Evolutionary conservation across 345 rosid species (phyloP).

Genomic region (Salix udensis): DNA sequence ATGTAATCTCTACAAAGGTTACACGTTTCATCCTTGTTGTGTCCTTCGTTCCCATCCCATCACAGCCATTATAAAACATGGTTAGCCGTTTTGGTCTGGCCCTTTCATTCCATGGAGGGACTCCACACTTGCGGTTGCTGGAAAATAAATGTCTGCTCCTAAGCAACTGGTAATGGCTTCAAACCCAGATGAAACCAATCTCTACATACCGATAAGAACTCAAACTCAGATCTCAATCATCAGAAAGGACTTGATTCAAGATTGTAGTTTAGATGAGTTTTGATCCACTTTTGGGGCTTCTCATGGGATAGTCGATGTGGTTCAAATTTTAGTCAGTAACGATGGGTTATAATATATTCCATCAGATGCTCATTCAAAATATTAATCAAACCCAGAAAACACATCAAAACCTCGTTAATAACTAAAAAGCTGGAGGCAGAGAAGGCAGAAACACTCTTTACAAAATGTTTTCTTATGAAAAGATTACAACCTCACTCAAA

Average conservation of each 20-base stretch:
- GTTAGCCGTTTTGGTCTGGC: not conserved
- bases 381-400: constrained; percentile 10
- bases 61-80: not conserved
- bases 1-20: not conserved
- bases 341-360: not conserved
- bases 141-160: not conserved
- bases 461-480: constrained; percentile 46
- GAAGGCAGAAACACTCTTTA: constrained; percentile 42
- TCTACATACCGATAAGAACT: not conserved
- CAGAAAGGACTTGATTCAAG: not conserved
- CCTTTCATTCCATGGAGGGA: not conserved
- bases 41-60: not conserved
- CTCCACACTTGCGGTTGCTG: not conserved
- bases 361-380: not conserved
- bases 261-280: not conserved
- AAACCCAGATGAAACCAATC: not conserved
- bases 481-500: constrained; percentile 55
- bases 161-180: not conserved
- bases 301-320: not conserved
- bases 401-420: constrained; percentile 1
- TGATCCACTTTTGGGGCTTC: not conserved
- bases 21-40: not conserved
- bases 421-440: constrained; percentile 28
- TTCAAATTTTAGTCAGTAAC: not conserved
- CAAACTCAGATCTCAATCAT: not conserved